Base-by-base conservation (phyloP, 345 rosid genomes). In the Salix koriyanagi region DNA sequence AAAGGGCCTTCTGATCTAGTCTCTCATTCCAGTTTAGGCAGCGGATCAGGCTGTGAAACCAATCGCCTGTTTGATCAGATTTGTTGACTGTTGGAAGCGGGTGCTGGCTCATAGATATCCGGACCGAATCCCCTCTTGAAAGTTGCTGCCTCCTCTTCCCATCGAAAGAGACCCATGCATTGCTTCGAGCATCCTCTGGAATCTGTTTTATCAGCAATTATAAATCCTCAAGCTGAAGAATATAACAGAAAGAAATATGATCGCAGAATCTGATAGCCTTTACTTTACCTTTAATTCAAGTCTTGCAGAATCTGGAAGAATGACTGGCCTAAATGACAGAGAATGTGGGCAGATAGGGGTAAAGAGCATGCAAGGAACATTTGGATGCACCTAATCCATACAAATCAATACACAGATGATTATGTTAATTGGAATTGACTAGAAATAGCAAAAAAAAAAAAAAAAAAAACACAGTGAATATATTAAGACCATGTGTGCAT, bases 281-380 rank as follows among this genome's bases (percentile, higher is more conserved):
- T 2, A 7, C 8, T 72, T 80, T 77, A 93, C 99, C 98, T 96
- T 96, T 67, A 96, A 77, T 77, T 96, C 96, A 52, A 96, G 97
- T 72, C 86, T 84, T 36, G 99, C 97, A 84, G 99, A 96, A 89
- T 96, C 98, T 37, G 99, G 99, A 80, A 95, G 99, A 82, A 95
- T 91, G 60, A 93, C 99, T 26, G 99, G 98, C 82, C 98, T 90
- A 84, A 95, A 95, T 36, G 99, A 96, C 74, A 96, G 91, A 46
- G 99, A 96, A 82, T 96, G 98, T 0, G 99, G 99, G 69, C 98
- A 96, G 87, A 93, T 96, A 67, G 99, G 99, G 14, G 98, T 96
- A 64, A 96, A 96, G 71, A 96, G 77, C 98, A 96, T 96, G 84
- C 99, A 96, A 54, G 99, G 98, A 86, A 96, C 98, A 77, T 93